Evolutionary conservation across 176 grass and related monocot species (phyloP).

Genomic region (Oropetium thomaeum): DNA sequence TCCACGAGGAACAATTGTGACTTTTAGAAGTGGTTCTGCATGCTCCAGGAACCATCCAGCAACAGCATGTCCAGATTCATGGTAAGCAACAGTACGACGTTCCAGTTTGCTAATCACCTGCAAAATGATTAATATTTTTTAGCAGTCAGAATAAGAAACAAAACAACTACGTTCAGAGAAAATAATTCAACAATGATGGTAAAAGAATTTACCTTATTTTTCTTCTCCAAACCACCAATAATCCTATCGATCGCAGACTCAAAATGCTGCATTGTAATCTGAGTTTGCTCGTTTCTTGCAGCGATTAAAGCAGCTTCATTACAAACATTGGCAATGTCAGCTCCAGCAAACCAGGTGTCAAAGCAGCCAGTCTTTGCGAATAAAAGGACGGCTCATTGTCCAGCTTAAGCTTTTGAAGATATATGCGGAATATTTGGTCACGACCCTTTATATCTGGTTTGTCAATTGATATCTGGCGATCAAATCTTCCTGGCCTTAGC

Average conservation of each 20-base stretch:
- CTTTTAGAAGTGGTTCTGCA: conserved; percentile 94
- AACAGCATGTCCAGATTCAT: conserved; percentile 84
- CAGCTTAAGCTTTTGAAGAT: conserved; percentile 90
- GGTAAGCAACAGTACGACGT: conserved; percentile 72
- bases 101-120: conserved; percentile 99
- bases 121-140: neutral
- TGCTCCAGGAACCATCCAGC: conserved; percentile 98
- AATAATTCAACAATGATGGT: no score
- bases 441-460: conserved; percentile 89
- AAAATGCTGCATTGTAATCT: conserved; percentile 81
- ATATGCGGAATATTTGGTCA: conserved; percentile 88
- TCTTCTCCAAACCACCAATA: conserved; percentile 94
- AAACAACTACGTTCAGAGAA: no score
- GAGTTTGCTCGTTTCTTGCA: conserved; percentile 57
- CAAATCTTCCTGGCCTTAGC: conserved; percentile 91
- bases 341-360: conserved; percentile 91
- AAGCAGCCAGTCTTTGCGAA: conserved; percentile 87
- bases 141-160: no score
- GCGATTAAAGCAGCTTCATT: conserved; percentile 89
- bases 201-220: conserved; percentile 68
- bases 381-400: conserved; percentile 83
- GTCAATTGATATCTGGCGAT: conserved; percentile 86
- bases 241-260: conserved; percentile 87
- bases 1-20: conserved; percentile 98
- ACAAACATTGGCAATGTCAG: conserved; percentile 96